Evolutionary conservation across 1,139 yeast species (phyloP).

Genomic region (Protomyces arabidopsidicola): DNA sequence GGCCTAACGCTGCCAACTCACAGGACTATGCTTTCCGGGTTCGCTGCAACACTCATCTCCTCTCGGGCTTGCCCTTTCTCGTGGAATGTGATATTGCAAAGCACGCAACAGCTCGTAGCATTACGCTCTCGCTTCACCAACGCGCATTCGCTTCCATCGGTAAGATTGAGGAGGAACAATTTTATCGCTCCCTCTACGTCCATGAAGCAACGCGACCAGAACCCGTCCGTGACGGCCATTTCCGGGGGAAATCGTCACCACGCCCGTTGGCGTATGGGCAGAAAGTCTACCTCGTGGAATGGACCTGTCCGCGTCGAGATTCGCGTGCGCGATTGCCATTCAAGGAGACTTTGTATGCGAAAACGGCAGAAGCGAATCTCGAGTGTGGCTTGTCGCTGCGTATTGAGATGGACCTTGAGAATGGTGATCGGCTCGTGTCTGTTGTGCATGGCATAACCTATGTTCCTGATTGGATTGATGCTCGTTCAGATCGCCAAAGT

Average conservation of each 20-base stretch:
- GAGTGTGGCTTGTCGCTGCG: constrained; percentile 14
- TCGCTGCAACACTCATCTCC: constrained; percentile 19
- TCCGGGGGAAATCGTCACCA: constrained; percentile 4
- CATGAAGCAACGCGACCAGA: constrained; percentile 15
- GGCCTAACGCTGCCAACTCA: constrained; percentile 11
- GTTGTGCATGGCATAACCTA: constrained; percentile 15
- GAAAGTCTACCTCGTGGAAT: constrained; percentile 12
- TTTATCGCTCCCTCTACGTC: constrained; percentile 10
- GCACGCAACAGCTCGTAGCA: constrained; percentile 8
- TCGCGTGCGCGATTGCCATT: constrained; percentile 11
- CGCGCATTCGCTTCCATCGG: constrained; percentile 6
- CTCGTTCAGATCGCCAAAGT: neutral
- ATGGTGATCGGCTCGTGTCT: constrained; percentile 2
- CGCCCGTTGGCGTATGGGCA: constrained; percentile 14
- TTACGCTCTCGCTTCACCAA: constrained; percentile 17
- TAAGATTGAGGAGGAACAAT: constrained; percentile 5
- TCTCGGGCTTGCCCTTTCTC: constrained; percentile 23
- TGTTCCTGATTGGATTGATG: constrained; percentile 12
- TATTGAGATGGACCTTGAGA: constrained; percentile 15
- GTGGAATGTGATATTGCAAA: constrained; percentile 16
- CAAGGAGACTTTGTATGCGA: constrained; percentile 11
- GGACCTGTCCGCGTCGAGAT: constrained; percentile 7
- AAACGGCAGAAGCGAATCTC: constrained; percentile 6
- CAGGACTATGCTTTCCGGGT: constrained; percentile 12
- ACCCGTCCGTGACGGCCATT: constrained; percentile 3